Evolutionary conservation across 306 rosid genomes (phyloP).

Genomic region (Trichosanthes cucumerina): DNA sequence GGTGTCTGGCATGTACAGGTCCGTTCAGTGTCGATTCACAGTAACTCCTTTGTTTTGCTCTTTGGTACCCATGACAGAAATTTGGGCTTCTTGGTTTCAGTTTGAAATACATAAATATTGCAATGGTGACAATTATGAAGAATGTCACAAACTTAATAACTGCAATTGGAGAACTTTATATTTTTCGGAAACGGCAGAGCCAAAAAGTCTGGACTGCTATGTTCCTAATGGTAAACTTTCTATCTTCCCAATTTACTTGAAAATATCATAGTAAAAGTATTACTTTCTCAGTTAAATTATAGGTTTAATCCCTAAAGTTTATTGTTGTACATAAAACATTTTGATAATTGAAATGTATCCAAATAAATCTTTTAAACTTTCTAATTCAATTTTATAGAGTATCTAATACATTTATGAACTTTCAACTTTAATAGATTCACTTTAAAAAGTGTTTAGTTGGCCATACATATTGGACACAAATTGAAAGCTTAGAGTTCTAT

Average conservation of each 20-base stretch:
- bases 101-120: constrained; percentile 75
- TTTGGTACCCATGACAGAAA: neutral
- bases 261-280: neutral
- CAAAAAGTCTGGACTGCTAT: constrained; percentile 83
- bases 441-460: no score
- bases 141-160: constrained; percentile 76
- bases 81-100: constrained; percentile 30
- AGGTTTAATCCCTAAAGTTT: no score
- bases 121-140: constrained; percentile 97
- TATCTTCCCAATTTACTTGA: neutral
- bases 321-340: no score
- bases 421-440: no score
- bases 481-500: no score
- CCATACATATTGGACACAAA: no score
- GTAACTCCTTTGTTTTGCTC: neutral
- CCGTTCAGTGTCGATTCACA: neutral
- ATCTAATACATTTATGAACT: no score
- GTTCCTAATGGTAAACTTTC: constrained; percentile 58
- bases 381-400: no score
- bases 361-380: no score
- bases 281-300: no score
- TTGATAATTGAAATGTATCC: no score
- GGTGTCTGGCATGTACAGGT: constrained; percentile 85
- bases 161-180: constrained; percentile 73
- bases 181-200: constrained; percentile 65